Percentiles rank a stretch among this genome's conserved stretches.
These are phyloP conservation scores for Spirogloea muscicola DNA, from an alignment of 139 green algal genomes.

Conservation along the genomic window DNA sequence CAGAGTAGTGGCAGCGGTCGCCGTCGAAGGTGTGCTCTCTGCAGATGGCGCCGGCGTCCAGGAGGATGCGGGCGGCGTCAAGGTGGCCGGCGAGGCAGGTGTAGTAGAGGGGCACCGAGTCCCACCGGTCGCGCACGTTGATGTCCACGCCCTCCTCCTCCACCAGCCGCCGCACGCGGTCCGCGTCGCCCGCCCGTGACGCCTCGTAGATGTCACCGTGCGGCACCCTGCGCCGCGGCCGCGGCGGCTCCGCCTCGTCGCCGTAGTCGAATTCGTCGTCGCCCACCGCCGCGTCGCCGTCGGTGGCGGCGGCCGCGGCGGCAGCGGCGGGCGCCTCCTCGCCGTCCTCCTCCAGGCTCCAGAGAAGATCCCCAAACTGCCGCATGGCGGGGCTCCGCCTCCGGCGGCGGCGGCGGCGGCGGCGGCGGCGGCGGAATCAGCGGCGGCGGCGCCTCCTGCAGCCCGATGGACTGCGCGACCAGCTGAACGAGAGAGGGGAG, in stretches of 20 bases:
- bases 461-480: no score
- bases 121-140: constrained; percentile 45
- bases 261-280: constrained; percentile 41
- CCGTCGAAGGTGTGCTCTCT: constrained; percentile 47
- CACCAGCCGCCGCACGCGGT: constrained; percentile 28
- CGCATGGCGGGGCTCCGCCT: no score
- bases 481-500: no score
- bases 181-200: constrained; percentile 38
- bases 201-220: constrained; percentile 36
- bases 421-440: no score
- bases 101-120: constrained; percentile 46
- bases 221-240: constrained; percentile 26
- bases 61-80: constrained; percentile 26
- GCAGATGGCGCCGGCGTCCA: constrained; percentile 46
- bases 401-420: no score
- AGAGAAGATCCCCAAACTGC: no score
- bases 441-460: no score
- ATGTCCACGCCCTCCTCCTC: constrained; percentile 40
- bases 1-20: constrained; percentile 43
- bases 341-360: no score
- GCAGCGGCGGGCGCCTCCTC: no score
- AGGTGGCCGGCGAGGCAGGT: constrained; percentile 43
- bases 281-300: no score
- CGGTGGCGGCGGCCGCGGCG: no score
- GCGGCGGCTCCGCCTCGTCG: constrained; percentile 7